Base-by-base conservation (phyloP, 208 protist species). In the Vickermania spadyakhi region DNA sequence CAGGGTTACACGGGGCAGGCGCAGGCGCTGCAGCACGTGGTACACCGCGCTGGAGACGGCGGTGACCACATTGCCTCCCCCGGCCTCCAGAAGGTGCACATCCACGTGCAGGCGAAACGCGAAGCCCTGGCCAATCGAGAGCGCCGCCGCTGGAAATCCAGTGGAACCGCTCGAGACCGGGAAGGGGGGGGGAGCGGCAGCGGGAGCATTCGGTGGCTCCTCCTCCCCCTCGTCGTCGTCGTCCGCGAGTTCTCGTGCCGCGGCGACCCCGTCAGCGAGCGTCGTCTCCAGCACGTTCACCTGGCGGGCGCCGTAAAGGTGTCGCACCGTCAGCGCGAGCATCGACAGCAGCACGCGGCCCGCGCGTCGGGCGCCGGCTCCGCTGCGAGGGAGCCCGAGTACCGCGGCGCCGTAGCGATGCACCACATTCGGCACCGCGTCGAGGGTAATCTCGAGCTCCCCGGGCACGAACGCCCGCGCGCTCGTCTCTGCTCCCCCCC, bases 51-150 rank as follows among this genome's bases (percentile, higher is more conserved):
- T 54, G 28, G 80, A 64, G 23, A 87, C 68, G 41, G 68, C 27
- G 13, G 74, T 61, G 7, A 81, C 50, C 13, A 89, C 25, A 55
- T 82, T 89, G n/a, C 87, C 87, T 4, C 82, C 84, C 28, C 21
- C 56, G 22, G 68, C 62, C 54, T 91, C 74, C 58, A 88, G 71
- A 13, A 94, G 66, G 51, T 90, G 81, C 49, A 90, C 80, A 50
- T 94, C 84, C 25, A 90, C 87, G 61, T 91, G 79, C n/a, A 90
- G 62, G 13, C 66, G 60, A 31, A 91, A 94, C 36, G 79, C 79
- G 56, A 81, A 90, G 29, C 79, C 84, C 14, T 77, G 69, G 58
- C 87, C 84, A 66, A 94, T 77, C 63, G 81, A 86, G 3, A 94
- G 65, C 21, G 84, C 72, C 28, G 63, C 54, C 0, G 72, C 73